A percentile compares a stretch with the other conserved stretches of the same genome.
Conservation (phyloP, 1,139 yeast genomes). For the Nakaseomyces bracarensis region DNA sequence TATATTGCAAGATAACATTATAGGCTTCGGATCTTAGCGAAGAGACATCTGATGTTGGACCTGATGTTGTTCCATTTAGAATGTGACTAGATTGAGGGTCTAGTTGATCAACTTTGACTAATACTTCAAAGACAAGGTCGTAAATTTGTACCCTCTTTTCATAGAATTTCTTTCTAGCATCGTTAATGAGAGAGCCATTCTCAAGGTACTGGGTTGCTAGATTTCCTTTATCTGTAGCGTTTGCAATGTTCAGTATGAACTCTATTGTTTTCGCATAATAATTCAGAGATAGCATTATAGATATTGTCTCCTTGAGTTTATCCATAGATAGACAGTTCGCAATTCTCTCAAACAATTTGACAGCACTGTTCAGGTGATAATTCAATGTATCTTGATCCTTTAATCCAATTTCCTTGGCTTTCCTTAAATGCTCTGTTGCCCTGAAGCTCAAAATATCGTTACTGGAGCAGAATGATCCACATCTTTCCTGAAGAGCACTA, state of each 20-base stretch:
- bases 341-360: slow-evolving; percentile 68
- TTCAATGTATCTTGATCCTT: slow-evolving; percentile 62
- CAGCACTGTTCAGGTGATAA: slow-evolving; percentile 67
- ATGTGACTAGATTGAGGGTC: slow-evolving; percentile 31
- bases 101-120: slow-evolving; percentile 62
- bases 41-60: slow-evolving; percentile 40
- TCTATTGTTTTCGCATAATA: slow-evolving; percentile 83
- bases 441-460: slow-evolving; percentile 90
- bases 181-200: slow-evolving; percentile 43
- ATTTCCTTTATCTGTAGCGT: slow-evolving; percentile 54
- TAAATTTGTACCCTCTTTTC: slow-evolving; percentile 53
- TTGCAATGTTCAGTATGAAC: slow-evolving; percentile 69
- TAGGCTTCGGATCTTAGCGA: slow-evolving; percentile 67
- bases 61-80: slow-evolving; percentile 26
- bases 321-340: slow-evolving; percentile 72
- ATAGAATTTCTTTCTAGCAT: slow-evolving; percentile 39
- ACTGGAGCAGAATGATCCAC: slow-evolving; percentile 91
- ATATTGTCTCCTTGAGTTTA: slow-evolving; percentile 71
- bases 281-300: slow-evolving; percentile 67
- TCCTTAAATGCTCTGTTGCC: slow-evolving; percentile 84
- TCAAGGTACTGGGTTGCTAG: slow-evolving; percentile 46
- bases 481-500: slow-evolving; percentile 77
- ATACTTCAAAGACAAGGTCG: slow-evolving; percentile 61
- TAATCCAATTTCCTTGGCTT: slow-evolving; percentile 69
- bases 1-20: slow-evolving; percentile 60